Evolutionary conservation across 1,284 basidiomycete genomes (phyloP).

Genomic region (Ganoderma leucocontextum): DNA sequence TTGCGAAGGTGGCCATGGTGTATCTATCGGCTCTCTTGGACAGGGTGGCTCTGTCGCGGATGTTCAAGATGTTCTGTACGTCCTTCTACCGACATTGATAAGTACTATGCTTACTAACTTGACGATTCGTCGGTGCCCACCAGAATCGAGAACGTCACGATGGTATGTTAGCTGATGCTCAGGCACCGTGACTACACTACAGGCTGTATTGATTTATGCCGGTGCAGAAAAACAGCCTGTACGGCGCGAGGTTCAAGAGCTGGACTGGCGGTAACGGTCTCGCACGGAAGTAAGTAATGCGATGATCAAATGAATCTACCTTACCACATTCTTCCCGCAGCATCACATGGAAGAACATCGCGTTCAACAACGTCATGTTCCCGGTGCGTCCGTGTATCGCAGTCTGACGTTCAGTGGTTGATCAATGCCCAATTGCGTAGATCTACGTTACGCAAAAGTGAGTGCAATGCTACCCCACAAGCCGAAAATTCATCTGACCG

Average conservation of each 20-base stretch:
- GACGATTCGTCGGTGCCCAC: neutral
- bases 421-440: constrained; percentile 37
- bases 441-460: constrained; percentile 73
- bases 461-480: constrained; percentile 26
- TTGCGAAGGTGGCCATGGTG: constrained; percentile 66
- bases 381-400: constrained; percentile 49
- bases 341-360: constrained; percentile 67
- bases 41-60: constrained; percentile 57
- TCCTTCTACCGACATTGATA: constrained; percentile 11
- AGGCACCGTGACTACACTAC: no score
- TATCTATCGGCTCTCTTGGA: constrained; percentile 69
- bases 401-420: no score
- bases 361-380: constrained; percentile 59
- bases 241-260: constrained; percentile 73
- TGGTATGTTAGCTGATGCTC: constrained; percentile 45
- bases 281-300: constrained; percentile 56
- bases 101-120: neutral
- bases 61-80: constrained; percentile 63
- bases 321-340: constrained; percentile 39
- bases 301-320: neutral
- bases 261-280: constrained; percentile 70
- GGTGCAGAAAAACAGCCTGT: constrained; percentile 57
- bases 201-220: neutral
- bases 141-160: constrained; percentile 63
- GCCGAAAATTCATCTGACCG: neutral